Conservation (phyloP, 2,329 filamentous ascomycete genomes). For the Cyphellophora attinorum region DNA sequence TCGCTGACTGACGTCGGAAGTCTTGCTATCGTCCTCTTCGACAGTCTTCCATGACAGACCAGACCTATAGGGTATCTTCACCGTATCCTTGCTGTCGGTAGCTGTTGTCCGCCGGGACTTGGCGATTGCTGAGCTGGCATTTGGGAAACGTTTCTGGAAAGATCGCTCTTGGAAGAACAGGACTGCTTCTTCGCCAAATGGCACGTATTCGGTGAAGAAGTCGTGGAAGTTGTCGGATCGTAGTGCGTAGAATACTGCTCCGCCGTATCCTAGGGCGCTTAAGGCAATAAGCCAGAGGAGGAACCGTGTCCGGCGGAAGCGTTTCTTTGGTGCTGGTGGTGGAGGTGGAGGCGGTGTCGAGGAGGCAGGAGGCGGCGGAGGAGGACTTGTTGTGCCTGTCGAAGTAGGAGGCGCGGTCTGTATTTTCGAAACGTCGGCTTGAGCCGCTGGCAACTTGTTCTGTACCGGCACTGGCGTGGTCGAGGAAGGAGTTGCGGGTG, state of each 20-base stretch:
- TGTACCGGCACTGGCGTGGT: conserved; percentile 36
- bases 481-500: conserved; percentile 26
- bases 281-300: conserved; percentile 69
- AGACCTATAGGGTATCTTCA: conserved; percentile 77
- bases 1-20: conserved; percentile 46
- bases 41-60: conserved; percentile 74
- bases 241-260: conserved; percentile 85
- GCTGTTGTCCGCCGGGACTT: conserved; percentile 35
- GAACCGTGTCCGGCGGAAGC: conserved; percentile 63
- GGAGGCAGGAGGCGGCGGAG: conserved; percentile 20
- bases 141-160: conserved; percentile 75
- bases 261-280: conserved; percentile 68
- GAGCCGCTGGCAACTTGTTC: conserved; percentile 37
- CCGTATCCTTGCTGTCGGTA: conserved; percentile 53
- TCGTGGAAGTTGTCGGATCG: conserved; percentile 98
- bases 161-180: conserved; percentile 93
- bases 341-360: conserved; percentile 27
- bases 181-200: conserved; percentile 87
- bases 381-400: conserved; percentile 18
- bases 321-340: conserved; percentile 44
- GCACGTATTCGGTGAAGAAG: conserved; percentile 95
- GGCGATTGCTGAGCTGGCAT: conserved; percentile 43
- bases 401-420: conserved; percentile 28
- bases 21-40: conserved; percentile 47
- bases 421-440: conserved; percentile 26